These are phyloP conservation scores for Anastatica hierochuntica DNA, from an alignment of 345 rosid genomes.

Conservation along the genomic window DNA sequence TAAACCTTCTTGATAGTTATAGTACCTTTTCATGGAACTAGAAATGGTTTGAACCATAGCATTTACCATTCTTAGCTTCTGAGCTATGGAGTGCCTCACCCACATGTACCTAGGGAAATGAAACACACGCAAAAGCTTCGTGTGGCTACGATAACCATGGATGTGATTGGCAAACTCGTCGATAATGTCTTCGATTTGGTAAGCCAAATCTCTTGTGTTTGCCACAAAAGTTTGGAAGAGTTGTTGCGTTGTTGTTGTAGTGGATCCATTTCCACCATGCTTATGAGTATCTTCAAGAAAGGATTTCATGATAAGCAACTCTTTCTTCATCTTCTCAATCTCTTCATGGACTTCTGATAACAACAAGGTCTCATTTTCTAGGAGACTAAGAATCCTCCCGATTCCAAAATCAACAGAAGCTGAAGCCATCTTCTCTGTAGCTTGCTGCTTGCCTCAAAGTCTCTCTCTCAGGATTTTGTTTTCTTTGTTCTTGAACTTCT, in stretches of 20 bases:
- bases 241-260: background rate
- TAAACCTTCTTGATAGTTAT: background rate
- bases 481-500: background rate
- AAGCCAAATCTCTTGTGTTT: conserved; percentile 22
- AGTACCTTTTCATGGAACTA: conserved; percentile 26
- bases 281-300: conserved; percentile 25
- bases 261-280: conserved; percentile 5
- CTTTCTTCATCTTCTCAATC: conserved; percentile 26
- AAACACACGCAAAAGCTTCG: conserved; percentile 1
- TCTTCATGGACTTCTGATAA: conserved; percentile 18
- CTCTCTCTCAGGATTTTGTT: background rate
- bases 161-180: conserved; percentile 28
- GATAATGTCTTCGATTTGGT: conserved; percentile 29
- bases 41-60: conserved; percentile 16
- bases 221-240: conserved; percentile 23
- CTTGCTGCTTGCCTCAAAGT: background rate
- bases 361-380: conserved; percentile 28
- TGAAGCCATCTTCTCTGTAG: conserved; percentile 17
- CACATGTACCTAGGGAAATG: conserved; percentile 20
- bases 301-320: conserved; percentile 26
- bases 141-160: conserved; percentile 5
- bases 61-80: conserved; percentile 22
- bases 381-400: conserved; percentile 13
- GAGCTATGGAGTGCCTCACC: conserved; percentile 21
- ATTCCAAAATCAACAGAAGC: conserved; percentile 16